Percentiles rank a stretch among this genome's conserved stretches.
phyloP scores from a whole-genome alignment of 306 rosid genomes.

The Corylus avellana region DNA sequence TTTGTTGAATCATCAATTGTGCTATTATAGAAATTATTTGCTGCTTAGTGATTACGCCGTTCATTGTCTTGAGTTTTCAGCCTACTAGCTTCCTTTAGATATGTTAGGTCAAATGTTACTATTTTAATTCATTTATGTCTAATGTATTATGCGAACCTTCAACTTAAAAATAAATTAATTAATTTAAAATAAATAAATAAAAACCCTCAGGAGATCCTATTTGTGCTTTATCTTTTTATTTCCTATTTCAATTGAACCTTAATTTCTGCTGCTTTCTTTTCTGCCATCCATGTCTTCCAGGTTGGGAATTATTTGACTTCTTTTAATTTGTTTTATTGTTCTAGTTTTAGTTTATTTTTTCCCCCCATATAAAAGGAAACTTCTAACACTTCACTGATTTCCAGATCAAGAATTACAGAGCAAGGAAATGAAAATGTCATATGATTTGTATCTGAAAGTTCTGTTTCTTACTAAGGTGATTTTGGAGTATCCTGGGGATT shows the following conservation, averaged over 20 bases:
- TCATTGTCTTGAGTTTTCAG: neutral
- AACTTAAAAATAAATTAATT: no score
- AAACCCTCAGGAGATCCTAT: no score
- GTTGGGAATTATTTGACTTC: neutral
- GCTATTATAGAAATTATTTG: neutral
- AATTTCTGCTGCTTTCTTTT: neutral
- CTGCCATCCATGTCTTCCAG: neutral
- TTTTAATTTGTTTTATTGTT: neutral
- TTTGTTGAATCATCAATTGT: neutral
- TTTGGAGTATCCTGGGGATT: neutral
- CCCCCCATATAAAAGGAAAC: neutral
- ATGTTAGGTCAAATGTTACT: neutral
- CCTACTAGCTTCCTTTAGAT: neutral
- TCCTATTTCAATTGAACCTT: neutral
- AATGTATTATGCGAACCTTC: neutral
- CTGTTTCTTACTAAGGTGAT: constrained; percentile 61
- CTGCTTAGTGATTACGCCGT: neutral
- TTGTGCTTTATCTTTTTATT: neutral
- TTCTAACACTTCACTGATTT: constrained; percentile 27
- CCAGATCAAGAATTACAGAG: constrained; percentile 63
- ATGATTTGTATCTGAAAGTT: constrained; percentile 47
- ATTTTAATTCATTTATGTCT: neutral
- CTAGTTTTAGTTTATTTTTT: neutral
- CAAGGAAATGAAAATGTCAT: constrained; percentile 47
- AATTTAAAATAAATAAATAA: neutral